These are phyloP conservation scores for Monosporascus sp. DNA, from an alignment of 2,329 filamentous ascomycete genomes.

Conservation along the genomic window DNA sequence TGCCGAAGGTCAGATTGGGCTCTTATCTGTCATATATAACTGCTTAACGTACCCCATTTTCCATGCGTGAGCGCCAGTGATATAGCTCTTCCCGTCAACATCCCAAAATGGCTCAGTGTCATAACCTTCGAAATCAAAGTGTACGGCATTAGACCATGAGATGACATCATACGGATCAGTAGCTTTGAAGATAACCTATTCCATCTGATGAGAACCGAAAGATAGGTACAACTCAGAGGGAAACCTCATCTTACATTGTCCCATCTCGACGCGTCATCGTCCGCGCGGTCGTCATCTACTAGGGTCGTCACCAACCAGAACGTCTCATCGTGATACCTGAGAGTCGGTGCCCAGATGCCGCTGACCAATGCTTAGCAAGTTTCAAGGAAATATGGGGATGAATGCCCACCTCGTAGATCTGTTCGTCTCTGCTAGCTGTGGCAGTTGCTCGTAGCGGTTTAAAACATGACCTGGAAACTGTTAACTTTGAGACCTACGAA, in stretches of 20 bases:
- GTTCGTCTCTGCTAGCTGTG: conserved; percentile 22
- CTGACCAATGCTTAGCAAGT: conserved; percentile 13
- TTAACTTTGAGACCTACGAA: background rate
- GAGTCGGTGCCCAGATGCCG: conserved; percentile 43
- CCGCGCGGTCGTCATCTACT: conserved; percentile 28
- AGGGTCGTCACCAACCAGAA: conserved; percentile 42
- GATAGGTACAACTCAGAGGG: background rate
- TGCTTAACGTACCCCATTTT: conserved; percentile 21
- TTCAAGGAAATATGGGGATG: conserved; percentile 5
- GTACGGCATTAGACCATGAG: conserved; percentile 43
- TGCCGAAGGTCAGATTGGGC: conserved; percentile 9
- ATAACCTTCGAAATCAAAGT: conserved; percentile 45
- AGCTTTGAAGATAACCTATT: conserved; percentile 39
- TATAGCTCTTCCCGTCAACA: conserved; percentile 48
- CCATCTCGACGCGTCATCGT: conserved; percentile 26
- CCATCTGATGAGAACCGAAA: background rate
- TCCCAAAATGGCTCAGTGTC: conserved; percentile 54
- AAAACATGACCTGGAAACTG: conserved; percentile 18
- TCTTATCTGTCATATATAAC: conserved; percentile 1
- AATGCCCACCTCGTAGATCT: conserved; percentile 19
- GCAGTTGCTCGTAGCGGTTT: conserved; percentile 22
- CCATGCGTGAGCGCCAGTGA: conserved; percentile 36
- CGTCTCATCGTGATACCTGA: conserved; percentile 35
- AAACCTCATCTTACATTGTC: conserved; percentile 21
- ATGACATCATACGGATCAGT: conserved; percentile 34